These are phyloP conservation scores for Azolla pinnata DNA, from an alignment of 75 land plant genomes.

Conservation along the genomic window DNA sequence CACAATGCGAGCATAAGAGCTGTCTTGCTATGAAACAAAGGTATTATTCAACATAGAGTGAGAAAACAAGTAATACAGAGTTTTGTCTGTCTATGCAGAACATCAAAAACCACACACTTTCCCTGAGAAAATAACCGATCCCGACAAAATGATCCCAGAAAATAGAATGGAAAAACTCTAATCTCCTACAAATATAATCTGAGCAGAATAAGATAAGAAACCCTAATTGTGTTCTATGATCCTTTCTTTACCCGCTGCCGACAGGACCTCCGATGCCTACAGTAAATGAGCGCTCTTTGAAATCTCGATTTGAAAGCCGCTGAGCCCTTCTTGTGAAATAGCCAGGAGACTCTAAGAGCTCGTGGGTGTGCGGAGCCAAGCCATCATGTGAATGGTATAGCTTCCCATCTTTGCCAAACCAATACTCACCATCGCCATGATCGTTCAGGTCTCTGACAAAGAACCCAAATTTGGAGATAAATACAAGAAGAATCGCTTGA, in stretches of 20 bases:
- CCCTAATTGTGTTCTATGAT: no score
- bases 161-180: no score
- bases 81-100: no score
- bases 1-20: conserved; percentile 95
- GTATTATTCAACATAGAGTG: background rate
- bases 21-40: conserved; percentile 62
- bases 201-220: no score
- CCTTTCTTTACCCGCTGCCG: conserved; percentile 98
- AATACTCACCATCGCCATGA: conserved; percentile 15
- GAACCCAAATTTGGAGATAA: background rate
- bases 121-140: no score
- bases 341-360: conserved; percentile 93
- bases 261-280: conserved; percentile 99
- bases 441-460: background rate
- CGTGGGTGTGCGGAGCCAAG: conserved; percentile 93
- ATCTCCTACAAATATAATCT: no score
- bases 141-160: no score
- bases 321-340: conserved; percentile 72
- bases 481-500: background rate
- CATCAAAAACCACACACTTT: no score
- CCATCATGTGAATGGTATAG: conserved; percentile 94
- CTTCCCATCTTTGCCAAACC: conserved; percentile 75
- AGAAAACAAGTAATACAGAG: no score
- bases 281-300: conserved; percentile 86
- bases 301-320: conserved; percentile 52